Base-by-base conservation (phyloP, 2,329 filamentous ascomycete genomes). In the Celoporthe dispersa region DNA sequence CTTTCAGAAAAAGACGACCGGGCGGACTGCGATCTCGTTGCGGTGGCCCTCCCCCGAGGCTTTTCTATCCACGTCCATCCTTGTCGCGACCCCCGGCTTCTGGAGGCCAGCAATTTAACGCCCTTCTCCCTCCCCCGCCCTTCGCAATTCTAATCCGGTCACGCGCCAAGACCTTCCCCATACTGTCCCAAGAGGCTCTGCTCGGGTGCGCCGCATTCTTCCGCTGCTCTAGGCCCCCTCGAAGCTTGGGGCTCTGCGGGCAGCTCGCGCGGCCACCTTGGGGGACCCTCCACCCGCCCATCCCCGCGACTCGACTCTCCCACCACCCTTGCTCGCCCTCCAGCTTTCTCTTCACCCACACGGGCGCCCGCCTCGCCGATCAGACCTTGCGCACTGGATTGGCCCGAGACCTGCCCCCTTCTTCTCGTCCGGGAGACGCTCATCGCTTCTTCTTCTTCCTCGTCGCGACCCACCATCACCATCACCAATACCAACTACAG, bases 101-200 rank as follows among this genome's bases (percentile, higher is more conserved):
- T 28, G 51, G 51, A 28, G 67, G 44, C 70, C 64, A 71, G 68
- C 68, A 70, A 67, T 70, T 70, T 70, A 61, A 63, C 63, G 70
- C 67, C 61, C 22, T 33, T 16, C 59, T 14, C 44, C 61, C 64
- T 66, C 65, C 70, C 61, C 68, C 66, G 65, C 65, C 68, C 66
- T 68, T 68, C 66, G 57, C 62, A 66, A 66, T 72, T 70, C 66
- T 66, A 66, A 61, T 55, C 68, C 64, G 53, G 68, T 68, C 68
- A 72, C 70, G 65, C 70, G 70, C 68, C 70, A 70, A 72, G 70
- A 48, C 63, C 67, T 71, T 70, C 70, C 70, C 70, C 70, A 71
- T 71, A 71, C 66, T 68, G 68, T 70, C 64, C 60, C 33, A 37
- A 69, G 66, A 64, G 66, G 57, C 66, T 62, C 69, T 66, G 68